Conservation (phyloP, 768 basidiomycete species). For the Collybia nuda region DNA sequence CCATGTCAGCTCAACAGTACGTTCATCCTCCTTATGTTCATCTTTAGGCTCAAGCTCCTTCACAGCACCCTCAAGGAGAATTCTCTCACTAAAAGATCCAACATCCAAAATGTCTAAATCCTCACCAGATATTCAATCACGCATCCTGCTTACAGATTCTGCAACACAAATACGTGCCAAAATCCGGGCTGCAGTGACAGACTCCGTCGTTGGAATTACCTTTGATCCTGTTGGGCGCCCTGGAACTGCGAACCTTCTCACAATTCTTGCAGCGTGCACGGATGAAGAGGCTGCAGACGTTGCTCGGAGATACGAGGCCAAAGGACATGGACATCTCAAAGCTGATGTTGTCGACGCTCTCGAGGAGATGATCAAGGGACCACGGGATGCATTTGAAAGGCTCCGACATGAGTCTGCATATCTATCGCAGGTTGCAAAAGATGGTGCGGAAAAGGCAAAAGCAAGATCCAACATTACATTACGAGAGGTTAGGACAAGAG, state of each 20-base stretch:
- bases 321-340: constrained; percentile 72
- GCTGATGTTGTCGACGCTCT: constrained; percentile 72
- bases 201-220: constrained; percentile 71
- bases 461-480: constrained; percentile 64
- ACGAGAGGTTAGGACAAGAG: constrained; percentile 59
- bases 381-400: constrained; percentile 69
- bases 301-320: constrained; percentile 49
- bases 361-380: constrained; percentile 59
- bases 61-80: constrained; percentile 74
- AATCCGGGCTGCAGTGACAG: constrained; percentile 82
- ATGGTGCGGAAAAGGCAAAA: constrained; percentile 65
- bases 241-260: constrained; percentile 79
- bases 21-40: constrained; percentile 22
- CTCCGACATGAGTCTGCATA: constrained; percentile 60
- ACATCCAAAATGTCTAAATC: constrained; percentile 96
- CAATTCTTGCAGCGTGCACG: constrained; percentile 77
- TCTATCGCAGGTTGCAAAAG: constrained; percentile 57
- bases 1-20: constrained; percentile 75
- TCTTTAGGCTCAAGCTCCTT: neutral
- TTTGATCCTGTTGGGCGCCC: constrained; percentile 83
- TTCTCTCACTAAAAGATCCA: constrained; percentile 86
- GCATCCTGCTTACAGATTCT: constrained; percentile 84
- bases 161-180: constrained; percentile 61
- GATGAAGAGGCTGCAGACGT: constrained; percentile 42
- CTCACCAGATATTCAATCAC: constrained; percentile 70